Percentiles rank a stretch among this genome's conserved stretches.
These are phyloP conservation scores for Microdochium nivale DNA, from an alignment of 2,329 filamentous ascomycete genomes.

Conservation along the genomic window DNA sequence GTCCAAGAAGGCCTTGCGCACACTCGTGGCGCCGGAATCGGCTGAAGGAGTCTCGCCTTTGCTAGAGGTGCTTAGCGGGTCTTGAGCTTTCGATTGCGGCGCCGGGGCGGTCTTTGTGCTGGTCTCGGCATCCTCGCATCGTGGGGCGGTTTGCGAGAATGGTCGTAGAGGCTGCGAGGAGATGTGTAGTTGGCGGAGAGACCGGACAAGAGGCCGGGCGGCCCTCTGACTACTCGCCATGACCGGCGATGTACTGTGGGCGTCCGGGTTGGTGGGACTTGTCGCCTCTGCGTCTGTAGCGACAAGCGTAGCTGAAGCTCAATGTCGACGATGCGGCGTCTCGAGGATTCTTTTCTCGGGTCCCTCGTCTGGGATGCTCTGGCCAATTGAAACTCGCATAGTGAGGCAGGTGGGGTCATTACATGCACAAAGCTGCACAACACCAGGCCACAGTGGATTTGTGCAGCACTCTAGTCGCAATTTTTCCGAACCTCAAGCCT, in stretches of 20 bases:
- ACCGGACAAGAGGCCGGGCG: conserved; percentile 46
- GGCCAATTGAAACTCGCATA: background rate
- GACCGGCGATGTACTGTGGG: conserved; percentile 8
- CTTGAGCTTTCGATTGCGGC: conserved; percentile 9
- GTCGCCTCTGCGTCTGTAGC: background rate
- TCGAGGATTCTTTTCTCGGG: background rate
- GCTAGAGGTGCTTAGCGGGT: conserved; percentile 5
- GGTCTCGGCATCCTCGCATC: conserved; percentile 25
- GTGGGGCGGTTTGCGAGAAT: conserved; percentile 25
- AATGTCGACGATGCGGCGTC: background rate
- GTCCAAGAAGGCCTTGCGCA: conserved; percentile 36
- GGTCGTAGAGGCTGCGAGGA: conserved; percentile 21
- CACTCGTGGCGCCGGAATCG: conserved; percentile 1
- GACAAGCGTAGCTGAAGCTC: background rate
- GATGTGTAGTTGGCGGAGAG: conserved; percentile 33
- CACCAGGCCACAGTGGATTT: background rate
- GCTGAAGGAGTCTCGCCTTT: conserved; percentile 13
- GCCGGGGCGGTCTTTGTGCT: conserved; percentile 8
- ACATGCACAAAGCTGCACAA: background rate
- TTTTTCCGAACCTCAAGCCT: background rate
- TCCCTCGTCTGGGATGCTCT: background rate
- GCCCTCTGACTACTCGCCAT: conserved; percentile 56
- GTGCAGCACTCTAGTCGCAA: background rate
- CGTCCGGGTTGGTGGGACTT: conserved; percentile 1
- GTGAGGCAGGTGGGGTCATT: background rate